Conservation (phyloP, 2,329 filamentous ascomycete species). For the Aspergillus udagawae region DNA sequence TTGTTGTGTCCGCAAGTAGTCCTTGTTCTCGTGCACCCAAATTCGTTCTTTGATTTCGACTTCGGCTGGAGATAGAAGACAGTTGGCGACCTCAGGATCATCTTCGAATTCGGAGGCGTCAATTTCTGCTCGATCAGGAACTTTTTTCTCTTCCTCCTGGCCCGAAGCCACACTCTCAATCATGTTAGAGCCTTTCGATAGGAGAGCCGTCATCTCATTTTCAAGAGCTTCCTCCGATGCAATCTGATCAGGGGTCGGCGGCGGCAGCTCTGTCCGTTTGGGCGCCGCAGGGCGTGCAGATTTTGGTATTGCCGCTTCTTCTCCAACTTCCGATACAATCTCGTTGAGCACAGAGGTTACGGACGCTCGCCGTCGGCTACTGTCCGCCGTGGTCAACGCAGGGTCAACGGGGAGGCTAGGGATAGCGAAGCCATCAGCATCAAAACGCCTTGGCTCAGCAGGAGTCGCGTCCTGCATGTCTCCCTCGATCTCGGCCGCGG, state of each 20-base stretch:
- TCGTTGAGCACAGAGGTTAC: slow-evolving; percentile 20
- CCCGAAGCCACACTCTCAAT: slow-evolving; percentile 23
- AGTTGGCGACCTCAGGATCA: slow-evolving; percentile 81
- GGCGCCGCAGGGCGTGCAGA: slow-evolving; percentile 28
- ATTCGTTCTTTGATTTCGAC: slow-evolving; percentile 80
- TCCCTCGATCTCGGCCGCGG: slow-evolving; percentile 43
- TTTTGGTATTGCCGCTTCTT: slow-evolving; percentile 17
- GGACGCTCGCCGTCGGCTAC: slow-evolving; percentile 15
- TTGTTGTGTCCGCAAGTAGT: slow-evolving; percentile 84
- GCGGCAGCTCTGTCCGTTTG: slow-evolving; percentile 35
- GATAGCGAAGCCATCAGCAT: slow-evolving; percentile 67
- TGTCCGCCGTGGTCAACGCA: slow-evolving; percentile 27
- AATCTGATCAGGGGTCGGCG: slow-evolving; percentile 57
- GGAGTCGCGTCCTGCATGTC: slow-evolving; percentile 35
- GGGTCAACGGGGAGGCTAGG: slow-evolving; percentile 49
- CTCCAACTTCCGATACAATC: slow-evolving; percentile 18
- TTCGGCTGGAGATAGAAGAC: slow-evolving; percentile 69
- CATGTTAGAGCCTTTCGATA: slow-evolving; percentile 43
- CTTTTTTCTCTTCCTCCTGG: slow-evolving; percentile 38
- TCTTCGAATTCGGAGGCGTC: slow-evolving; percentile 80
- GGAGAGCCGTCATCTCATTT: slow-evolving; percentile 65
- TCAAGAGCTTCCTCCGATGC: slow-evolving; percentile 61
- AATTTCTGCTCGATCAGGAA: slow-evolving; percentile 56
- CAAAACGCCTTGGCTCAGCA: slow-evolving; percentile 43
- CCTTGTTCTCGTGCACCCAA: slow-evolving; percentile 93